Evolutionary conservation across 108 stramenopile species (phyloP).

Genomic region (Nitzschia sp.): DNA sequence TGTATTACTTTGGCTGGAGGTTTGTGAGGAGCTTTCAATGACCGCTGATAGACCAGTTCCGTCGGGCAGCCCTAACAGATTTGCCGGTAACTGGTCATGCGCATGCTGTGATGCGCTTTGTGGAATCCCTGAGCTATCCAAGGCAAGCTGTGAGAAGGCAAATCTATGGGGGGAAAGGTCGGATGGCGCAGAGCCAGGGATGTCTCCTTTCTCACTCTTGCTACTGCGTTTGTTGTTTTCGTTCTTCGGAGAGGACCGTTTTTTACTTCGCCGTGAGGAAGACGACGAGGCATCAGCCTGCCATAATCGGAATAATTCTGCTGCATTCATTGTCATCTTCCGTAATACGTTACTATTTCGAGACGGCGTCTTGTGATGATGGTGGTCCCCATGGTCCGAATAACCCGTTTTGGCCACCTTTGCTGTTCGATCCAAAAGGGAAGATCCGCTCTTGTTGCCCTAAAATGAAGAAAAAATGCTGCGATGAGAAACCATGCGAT

Average conservation of each 20-base stretch:
- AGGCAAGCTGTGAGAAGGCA: conserved; percentile 27
- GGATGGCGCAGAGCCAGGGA: not conserved
- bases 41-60: conserved; percentile 19
- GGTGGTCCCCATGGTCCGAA: conserved; percentile 55
- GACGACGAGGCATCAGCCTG: not conserved
- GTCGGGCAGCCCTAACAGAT: not conserved
- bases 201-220: not conserved
- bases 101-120: not conserved
- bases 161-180: conserved; percentile 23
- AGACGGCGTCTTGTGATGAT: not conserved
- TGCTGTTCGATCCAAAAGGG: conserved; percentile 12
- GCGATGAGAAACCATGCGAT: not conserved
- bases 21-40: conserved; percentile 18
- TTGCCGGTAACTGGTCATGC: not conserved
- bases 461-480: not conserved
- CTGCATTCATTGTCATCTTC: conserved; percentile 29
- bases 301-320: conserved; percentile 22
- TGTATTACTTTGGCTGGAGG: conserved; percentile 4
- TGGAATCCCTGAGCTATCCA: conserved; percentile 3
- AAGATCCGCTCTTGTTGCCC: not conserved
- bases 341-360: conserved; percentile 28
- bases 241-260: not conserved
- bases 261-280: not conserved
- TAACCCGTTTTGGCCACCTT: conserved; percentile 61
- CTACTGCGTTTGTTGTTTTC: not conserved